A percentile compares a stretch with the other conserved stretches of the same genome.
Conservation (phyloP, 1,284 basidiomycete genomes). For the Ustilago crameri region DNA sequence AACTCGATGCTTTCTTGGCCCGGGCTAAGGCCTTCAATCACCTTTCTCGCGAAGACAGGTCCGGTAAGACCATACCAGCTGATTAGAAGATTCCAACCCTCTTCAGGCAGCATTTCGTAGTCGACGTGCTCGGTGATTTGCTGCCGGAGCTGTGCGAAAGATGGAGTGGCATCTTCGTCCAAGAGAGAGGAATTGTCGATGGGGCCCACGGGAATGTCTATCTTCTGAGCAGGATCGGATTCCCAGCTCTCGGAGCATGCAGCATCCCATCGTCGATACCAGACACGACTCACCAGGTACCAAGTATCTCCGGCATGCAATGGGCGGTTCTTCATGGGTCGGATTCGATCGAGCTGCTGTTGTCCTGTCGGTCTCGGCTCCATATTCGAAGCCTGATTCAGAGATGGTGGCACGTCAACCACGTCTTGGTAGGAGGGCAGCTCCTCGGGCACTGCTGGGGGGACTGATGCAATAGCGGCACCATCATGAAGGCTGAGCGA, state of each 20-base stretch:
- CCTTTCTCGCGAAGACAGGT: conserved; percentile 75
- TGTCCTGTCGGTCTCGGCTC: conserved; percentile 30
- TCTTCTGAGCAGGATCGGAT: conserved; percentile 75
- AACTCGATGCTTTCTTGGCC: conserved; percentile 78
- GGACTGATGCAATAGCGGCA: conserved; percentile 4
- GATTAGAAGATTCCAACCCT: conserved; percentile 78
- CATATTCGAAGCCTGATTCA: neutral
- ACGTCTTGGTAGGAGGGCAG: conserved; percentile 39
- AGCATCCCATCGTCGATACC: conserved; percentile 80
- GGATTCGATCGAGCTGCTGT: conserved; percentile 33
- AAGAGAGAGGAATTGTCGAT: conserved; percentile 79
- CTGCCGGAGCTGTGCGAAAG: conserved; percentile 50
- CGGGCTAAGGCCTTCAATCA: conserved; percentile 71
- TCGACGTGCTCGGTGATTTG: conserved; percentile 77
- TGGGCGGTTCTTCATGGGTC: conserved; percentile 44
- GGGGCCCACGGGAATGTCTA: conserved; percentile 75
- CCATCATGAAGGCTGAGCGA: conserved; percentile 42
- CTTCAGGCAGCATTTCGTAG: conserved; percentile 79
- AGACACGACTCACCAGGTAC: conserved; percentile 78
- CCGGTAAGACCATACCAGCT: conserved; percentile 78
- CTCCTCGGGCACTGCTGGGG: conserved; percentile 9
- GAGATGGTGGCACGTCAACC: conserved; percentile 1
- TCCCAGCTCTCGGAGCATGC: conserved; percentile 76
- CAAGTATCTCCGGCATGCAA: conserved; percentile 78
- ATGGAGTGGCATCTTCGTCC: conserved; percentile 65